Conservation (phyloP, 2,329 filamentous ascomycete genomes). For the Microsporum ferrugineum region DNA sequence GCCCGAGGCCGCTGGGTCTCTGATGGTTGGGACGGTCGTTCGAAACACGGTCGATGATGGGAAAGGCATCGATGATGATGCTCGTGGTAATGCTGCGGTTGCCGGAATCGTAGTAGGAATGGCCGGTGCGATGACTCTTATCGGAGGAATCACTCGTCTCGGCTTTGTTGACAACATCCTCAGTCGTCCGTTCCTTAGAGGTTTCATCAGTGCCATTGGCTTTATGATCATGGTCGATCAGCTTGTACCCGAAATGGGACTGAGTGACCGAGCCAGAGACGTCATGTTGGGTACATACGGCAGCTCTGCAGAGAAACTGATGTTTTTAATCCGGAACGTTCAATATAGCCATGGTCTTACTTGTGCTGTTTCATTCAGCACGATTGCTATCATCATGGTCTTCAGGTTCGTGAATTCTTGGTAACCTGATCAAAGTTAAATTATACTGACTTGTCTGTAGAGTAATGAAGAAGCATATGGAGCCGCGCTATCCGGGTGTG, state of each 20-base stretch:
- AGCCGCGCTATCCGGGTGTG: constrained; percentile 65
- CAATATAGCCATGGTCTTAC: constrained; percentile 62
- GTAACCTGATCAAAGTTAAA: background rate
- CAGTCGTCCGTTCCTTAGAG: constrained; percentile 79
- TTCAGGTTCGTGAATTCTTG: constrained; percentile 49
- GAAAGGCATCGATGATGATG: constrained; percentile 52
- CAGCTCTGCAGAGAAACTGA: constrained; percentile 73
- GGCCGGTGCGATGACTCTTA: constrained; percentile 76
- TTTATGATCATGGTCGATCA: constrained; percentile 95
- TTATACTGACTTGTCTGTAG: constrained; percentile 33
- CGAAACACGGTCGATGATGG: constrained; percentile 63
- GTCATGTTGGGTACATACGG: constrained; percentile 60
- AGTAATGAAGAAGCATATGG: constrained; percentile 67
- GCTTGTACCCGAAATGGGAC: constrained; percentile 76
- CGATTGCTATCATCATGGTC: constrained; percentile 84
- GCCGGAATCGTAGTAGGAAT: constrained; percentile 82
- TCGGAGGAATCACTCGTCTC: constrained; percentile 70
- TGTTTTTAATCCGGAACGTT: constrained; percentile 62
- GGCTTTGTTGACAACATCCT: constrained; percentile 92
- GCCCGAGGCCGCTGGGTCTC: constrained; percentile 83
- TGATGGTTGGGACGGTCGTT: constrained; percentile 79
- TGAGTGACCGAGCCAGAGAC: constrained; percentile 54
- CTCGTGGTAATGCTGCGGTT: constrained; percentile 64
- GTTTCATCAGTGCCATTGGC: constrained; percentile 94
- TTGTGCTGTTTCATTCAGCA: constrained; percentile 60